Conservation (phyloP, 2,329 filamentous ascomycete genomes). For the Talaromyces sp. region DNA sequence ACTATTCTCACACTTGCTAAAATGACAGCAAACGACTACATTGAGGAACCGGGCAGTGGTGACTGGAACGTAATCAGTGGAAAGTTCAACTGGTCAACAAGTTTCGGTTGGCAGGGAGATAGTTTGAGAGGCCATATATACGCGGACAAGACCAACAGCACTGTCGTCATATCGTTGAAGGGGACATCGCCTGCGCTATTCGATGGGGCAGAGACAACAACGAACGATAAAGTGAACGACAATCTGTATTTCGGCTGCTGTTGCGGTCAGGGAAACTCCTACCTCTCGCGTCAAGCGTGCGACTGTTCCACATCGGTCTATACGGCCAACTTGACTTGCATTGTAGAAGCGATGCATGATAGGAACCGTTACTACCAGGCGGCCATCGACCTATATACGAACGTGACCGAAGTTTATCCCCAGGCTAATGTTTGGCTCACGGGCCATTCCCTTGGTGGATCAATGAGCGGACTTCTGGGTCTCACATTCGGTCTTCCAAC, state of each 20-base stretch:
- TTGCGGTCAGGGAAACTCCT: conserved; percentile 88
- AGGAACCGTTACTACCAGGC: conserved; percentile 92
- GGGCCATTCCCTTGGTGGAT: conserved; percentile 88
- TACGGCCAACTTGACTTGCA: conserved; percentile 87
- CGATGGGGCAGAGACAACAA: conserved; percentile 93
- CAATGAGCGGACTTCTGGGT: conserved; percentile 81
- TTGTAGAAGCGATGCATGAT: conserved; percentile 66
- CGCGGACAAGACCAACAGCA: conserved; percentile 77
- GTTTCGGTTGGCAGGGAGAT: conserved; percentile 90
- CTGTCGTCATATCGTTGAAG: conserved; percentile 87
- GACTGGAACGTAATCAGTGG: conserved; percentile 80
- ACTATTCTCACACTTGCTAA: conserved; percentile 79
- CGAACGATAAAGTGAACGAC: conserved; percentile 96
- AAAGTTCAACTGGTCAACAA: conserved; percentile 77
- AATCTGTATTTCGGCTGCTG: conserved; percentile 98
- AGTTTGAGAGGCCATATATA: conserved; percentile 90
- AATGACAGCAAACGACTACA: conserved; percentile 88
- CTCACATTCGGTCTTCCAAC: conserved; percentile 85
- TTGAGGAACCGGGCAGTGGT: conserved; percentile 63
- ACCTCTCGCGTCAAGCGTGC: conserved; percentile 86
- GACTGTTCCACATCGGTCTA: conserved; percentile 86
- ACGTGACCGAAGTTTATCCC: conserved; percentile 86
- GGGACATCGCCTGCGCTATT: conserved; percentile 88
- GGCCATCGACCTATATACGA: conserved; percentile 82
- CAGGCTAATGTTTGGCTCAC: conserved; percentile 80